Evolutionary conservation across 768 basidiomycete genomes (phyloP).

Genomic region (Cystobasidium onofrii): DNA sequence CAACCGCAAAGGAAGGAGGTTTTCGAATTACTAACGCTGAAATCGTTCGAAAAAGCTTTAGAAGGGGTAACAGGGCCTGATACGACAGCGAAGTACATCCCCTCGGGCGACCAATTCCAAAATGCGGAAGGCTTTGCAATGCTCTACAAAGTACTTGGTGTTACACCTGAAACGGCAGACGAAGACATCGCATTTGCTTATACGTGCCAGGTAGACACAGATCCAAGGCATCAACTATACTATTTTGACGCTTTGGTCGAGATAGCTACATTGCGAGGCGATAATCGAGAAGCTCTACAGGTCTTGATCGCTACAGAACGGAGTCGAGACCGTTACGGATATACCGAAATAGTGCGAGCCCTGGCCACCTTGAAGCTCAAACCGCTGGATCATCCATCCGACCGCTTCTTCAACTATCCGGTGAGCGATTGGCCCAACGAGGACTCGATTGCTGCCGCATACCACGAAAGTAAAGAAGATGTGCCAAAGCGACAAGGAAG

Average conservation of each 20-base stretch:
- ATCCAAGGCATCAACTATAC: background rate
- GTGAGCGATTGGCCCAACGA: conserved; percentile 21
- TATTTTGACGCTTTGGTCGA: conserved; percentile 26
- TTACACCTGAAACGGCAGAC: conserved; percentile 28
- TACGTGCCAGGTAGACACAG: background rate
- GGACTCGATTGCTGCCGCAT: background rate
- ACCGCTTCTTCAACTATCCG: background rate
- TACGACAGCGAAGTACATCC: background rate
- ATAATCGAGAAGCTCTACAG: conserved; percentile 10
- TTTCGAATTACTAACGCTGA: background rate
- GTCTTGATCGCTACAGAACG: conserved; percentile 25
- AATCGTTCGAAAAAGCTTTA: background rate
- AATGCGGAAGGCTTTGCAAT: background rate
- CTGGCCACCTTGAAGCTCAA: conserved; percentile 25
- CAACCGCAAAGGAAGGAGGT: background rate
- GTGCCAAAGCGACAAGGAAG: background rate
- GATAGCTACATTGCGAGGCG: conserved; percentile 26
- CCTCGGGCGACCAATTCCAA: background rate
- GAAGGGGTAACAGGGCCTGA: background rate
- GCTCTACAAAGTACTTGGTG: conserved; percentile 16
- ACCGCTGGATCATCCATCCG: background rate
- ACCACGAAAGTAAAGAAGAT: background rate
- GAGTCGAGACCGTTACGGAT: background rate
- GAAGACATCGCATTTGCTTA: conserved; percentile 10
- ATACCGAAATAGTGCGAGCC: conserved; percentile 29